phyloP scores from a whole-genome alignment of 352 stramenopile species.

The Blastocystis sp. region DNA sequence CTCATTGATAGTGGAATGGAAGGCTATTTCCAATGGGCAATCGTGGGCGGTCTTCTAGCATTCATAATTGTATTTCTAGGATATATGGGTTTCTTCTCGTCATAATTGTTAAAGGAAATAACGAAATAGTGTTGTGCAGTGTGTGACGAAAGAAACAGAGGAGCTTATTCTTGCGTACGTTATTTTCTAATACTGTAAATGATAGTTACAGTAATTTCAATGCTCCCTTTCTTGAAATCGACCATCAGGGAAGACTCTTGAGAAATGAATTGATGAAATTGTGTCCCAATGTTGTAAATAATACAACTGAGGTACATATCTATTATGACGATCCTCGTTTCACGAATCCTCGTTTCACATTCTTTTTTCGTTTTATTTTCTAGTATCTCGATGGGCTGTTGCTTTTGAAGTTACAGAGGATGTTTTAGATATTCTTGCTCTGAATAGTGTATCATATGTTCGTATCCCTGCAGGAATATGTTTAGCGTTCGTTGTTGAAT shows the following conservation, averaged over 20 bases:
- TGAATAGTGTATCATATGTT: conserved; percentile 47
- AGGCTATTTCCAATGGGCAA: conserved; percentile 4
- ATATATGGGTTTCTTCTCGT: conserved; percentile 60
- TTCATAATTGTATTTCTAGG: conserved; percentile 11
- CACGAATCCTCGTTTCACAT: conserved; percentile 9
- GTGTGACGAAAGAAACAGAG: conserved; percentile 10
- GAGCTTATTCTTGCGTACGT: conserved; percentile 43
- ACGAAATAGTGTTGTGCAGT: neutral
- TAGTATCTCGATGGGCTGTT: conserved; percentile 15
- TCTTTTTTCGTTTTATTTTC: neutral
- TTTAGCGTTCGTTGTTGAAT: neutral
- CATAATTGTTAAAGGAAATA: neutral
- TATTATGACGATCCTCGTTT: conserved; percentile 55
- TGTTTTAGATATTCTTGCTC: conserved; percentile 26
- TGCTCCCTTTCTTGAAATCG: conserved; percentile 30
- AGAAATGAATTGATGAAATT: neutral
- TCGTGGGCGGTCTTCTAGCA: neutral
- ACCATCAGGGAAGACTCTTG: neutral
- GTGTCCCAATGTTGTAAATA: neutral
- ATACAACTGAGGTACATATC: neutral
- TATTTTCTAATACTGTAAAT: neutral
- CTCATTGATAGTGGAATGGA: conserved; percentile 15
- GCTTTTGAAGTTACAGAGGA: conserved; percentile 14
- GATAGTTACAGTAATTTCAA: conserved; percentile 16
- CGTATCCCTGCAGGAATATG: conserved; percentile 41